Evolutionary conservation across 306 rosid genomes (phyloP).

Genomic region (Corylus heterophylla): DNA sequence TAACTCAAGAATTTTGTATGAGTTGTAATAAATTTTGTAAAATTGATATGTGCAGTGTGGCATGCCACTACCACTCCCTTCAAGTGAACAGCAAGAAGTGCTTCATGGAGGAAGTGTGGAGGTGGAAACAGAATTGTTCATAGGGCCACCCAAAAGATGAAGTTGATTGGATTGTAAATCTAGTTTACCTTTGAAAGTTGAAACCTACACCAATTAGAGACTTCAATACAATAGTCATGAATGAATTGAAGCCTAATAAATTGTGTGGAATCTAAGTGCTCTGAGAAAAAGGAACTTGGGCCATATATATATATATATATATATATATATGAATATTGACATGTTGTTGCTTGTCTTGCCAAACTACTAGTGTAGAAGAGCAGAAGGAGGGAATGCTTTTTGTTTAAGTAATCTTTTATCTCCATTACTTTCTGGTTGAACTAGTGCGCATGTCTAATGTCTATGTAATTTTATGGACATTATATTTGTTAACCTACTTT

Average conservation of each 20-base stretch:
- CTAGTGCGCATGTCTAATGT: no score
- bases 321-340: no score
- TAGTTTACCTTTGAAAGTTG: background rate
- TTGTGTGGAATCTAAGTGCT: background rate
- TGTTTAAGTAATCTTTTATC: no score
- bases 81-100: constrained; percentile 12
- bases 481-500: no score
- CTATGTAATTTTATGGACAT: no score
- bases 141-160: constrained; percentile 60
- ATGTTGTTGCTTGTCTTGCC: background rate
- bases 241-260: background rate
- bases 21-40: background rate
- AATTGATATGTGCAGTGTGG: constrained; percentile 38
- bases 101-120: constrained; percentile 24
- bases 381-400: no score
- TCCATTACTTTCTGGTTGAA: no score
- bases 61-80: constrained; percentile 16
- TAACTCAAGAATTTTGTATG: background rate
- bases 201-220: background rate
- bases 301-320: no score
- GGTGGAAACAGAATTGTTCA: constrained; percentile 79
- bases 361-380: background rate
- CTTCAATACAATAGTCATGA: background rate
- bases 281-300: background rate
- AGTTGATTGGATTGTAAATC: background rate